Base-by-base conservation (phyloP, 2,329 filamentous ascomycete species). In the Colletotrichum cuscutae region DNA sequence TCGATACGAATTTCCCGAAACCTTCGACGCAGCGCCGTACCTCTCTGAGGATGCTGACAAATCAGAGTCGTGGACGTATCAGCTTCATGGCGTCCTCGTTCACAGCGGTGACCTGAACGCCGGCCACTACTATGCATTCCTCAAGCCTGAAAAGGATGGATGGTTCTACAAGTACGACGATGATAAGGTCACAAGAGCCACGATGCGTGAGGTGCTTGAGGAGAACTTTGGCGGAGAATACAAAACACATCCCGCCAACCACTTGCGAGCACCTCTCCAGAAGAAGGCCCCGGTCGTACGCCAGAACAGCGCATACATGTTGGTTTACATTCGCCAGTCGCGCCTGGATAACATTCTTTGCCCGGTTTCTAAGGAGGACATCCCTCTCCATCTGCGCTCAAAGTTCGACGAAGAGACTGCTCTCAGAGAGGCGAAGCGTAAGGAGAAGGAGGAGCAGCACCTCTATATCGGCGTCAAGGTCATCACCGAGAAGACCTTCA, bases 91-190 rank as follows among this genome's bases (percentile, higher is more conserved):
- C 73, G 97, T 99, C 26, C 87, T 99, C 57, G 97, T 99, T 7
- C 97, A 99, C 83, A 98, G 95, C 77, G 97, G 97, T 74, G 97
- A 98, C 79, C 89, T 98, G 68, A 98, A 99, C 81, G 96, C 97
- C 12, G 97, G 97, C 4, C 97, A 99, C 83, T 99, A 99, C 84
- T 99, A 99, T 80, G 97, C 97, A 1, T 99, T 97, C 83, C 85
- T 99, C 77, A 98, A 98, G 81, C 97, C 97, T 0, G 90, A 92
- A 71, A 97, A 97, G 83, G 94, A 98, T 74, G 96, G 97, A 37
- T 91, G 94, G 85, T 99, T 98, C 85, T 98, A 97, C 87, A 97
- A 94, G 78, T 99, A 98, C 78, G 97, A 99, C 78, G 97, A 99
- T 76, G 97, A 99, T 80, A 93, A 95, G 76, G 97, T 99, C 53